These are phyloP conservation scores for Saussurea involucrata DNA, from an alignment of 129 eudicot species.

Conservation along the genomic window DNA sequence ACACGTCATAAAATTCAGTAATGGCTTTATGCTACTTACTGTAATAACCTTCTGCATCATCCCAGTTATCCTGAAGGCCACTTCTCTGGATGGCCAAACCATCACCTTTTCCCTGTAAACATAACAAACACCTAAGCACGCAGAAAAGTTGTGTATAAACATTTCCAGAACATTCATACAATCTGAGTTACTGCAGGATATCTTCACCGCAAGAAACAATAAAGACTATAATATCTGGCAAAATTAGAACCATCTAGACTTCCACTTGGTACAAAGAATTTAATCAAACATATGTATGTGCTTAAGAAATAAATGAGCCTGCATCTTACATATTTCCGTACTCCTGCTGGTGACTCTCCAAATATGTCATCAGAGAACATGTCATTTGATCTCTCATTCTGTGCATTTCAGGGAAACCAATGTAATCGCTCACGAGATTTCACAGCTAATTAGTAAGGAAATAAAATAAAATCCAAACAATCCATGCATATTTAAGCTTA, in stretches of 20 bases:
- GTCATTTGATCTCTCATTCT: constrained; percentile 83
- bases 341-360: constrained; percentile 96
- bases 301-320: not conserved
- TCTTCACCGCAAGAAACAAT: not conserved
- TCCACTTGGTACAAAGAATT: not conserved
- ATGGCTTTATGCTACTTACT: constrained; percentile 51
- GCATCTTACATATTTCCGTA: constrained; percentile 61
- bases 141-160: not conserved
- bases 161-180: not conserved
- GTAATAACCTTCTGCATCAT: constrained; percentile 94
- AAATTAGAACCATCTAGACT: not conserved
- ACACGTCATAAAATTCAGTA: not conserved
- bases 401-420: constrained; percentile 12
- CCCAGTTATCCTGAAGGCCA: constrained; percentile 92
- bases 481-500: constrained; percentile 15
- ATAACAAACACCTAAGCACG: not conserved
- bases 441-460: not conserved
- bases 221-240: not conserved
- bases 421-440: not conserved
- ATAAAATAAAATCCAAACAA: not conserved
- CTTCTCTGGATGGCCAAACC: constrained; percentile 70
- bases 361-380: constrained; percentile 95
- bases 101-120: constrained; percentile 75
- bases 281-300: not conserved
- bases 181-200: not conserved